Base-by-base conservation (phyloP, 768 basidiomycete genomes). In the Boletus sensibilis region DNA sequence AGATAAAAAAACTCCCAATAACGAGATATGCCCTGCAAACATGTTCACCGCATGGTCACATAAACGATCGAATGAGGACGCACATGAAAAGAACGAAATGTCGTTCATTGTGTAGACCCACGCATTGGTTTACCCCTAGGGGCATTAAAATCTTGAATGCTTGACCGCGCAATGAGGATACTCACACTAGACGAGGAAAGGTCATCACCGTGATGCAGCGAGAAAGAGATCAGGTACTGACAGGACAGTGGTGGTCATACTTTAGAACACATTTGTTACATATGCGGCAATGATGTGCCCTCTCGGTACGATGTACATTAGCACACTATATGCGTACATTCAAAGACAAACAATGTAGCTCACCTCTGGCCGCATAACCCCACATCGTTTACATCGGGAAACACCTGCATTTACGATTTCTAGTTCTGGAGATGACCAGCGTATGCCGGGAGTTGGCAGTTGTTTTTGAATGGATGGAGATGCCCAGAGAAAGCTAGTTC, bases 71-170 rank as follows among this genome's bases (percentile, higher is more conserved):
- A 38, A 34, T 5, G 10, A 49, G 8, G 8, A 74, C 87, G 53
- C 59, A 92, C 92, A 98, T 88, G 80, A 98, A 99, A 45, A 98
- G 76, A 38, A 96, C 81, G 64, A 99, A 99, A 74, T 98, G 94
- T 0, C 96, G 86, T 68, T 98, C 95, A 64, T 98, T 99, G 68
- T 96, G 80, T 8, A 98, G 71, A 12, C 96, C 96, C 42, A 99
- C 96, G 68, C 96, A 98, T 82, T 94, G 92, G 71, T 98, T 98
- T 48, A 98, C 85, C 94, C 94, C 92, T 94, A 18, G 23, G 23
- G 10, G 5, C 6, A 16, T 25, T 64, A 11, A 67, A 67, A 42
- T 46, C 23, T 14, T 37, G 23, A 42, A 35, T 29, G n/a, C 39
- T 52, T 21, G 51, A 48, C 25, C 5, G 5, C 13, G 29, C 5